These are phyloP conservation scores for Blastobotrys robertii DNA, from an alignment of 805 yeast species.

Conservation along the genomic window DNA sequence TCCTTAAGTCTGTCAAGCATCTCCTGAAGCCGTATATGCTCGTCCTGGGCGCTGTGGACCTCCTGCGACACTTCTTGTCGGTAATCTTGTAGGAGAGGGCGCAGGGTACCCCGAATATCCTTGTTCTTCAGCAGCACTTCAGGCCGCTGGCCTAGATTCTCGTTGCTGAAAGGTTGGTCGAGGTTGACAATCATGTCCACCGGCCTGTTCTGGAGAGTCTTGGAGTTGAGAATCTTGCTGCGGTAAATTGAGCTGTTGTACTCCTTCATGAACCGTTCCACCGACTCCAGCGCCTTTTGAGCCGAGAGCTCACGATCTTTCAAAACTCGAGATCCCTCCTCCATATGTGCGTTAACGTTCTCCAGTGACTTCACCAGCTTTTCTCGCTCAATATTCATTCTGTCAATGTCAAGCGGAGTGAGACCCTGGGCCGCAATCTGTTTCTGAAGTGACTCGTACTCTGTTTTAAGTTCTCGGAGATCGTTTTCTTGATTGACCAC, in stretches of 20 bases:
- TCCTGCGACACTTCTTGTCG: constrained; percentile 30
- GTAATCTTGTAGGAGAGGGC: constrained; percentile 32
- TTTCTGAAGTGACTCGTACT: constrained; percentile 32
- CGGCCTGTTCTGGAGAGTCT: neutral
- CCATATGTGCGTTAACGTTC: constrained; percentile 33
- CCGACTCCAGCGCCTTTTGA: constrained; percentile 38
- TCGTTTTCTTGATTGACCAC: constrained; percentile 36
- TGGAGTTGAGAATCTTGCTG: constrained; percentile 29
- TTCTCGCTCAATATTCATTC: constrained; percentile 52
- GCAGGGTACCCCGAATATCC: constrained; percentile 30
- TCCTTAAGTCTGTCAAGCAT: constrained; percentile 47
- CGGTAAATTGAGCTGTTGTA: constrained; percentile 49
- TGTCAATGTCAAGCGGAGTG: constrained; percentile 53
- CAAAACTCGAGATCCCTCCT: constrained; percentile 37
- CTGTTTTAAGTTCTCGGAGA: constrained; percentile 32
- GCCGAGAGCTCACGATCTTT: constrained; percentile 43
- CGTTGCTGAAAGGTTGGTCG: constrained; percentile 32
- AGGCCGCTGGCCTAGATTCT: constrained; percentile 37
- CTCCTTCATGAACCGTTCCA: constrained; percentile 43
- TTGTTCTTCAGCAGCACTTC: constrained; percentile 32
- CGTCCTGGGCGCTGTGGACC: constrained; percentile 44
- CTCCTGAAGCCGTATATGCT: constrained; percentile 47
- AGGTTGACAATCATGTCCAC: constrained; percentile 34
- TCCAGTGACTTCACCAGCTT: constrained; percentile 47
- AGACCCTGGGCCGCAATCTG: constrained; percentile 47